These are phyloP conservation scores for Pisolithus marmoratus DNA, from an alignment of 768 basidiomycete genomes.

Conservation along the genomic window DNA sequence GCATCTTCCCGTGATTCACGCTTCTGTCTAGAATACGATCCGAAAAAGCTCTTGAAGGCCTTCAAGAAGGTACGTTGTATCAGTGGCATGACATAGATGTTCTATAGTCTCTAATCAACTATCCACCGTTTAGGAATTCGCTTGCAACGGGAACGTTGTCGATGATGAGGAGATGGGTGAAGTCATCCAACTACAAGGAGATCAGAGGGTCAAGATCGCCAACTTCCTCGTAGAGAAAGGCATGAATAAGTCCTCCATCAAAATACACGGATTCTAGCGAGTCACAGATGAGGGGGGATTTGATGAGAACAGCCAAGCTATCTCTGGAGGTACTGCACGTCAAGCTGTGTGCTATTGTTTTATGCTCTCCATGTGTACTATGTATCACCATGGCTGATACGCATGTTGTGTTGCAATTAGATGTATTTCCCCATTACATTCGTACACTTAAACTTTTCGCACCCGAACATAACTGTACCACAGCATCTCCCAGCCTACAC, in stretches of 20 bases:
- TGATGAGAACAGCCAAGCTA: no score
- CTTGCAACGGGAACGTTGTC: constrained; percentile 96
- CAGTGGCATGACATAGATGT: neutral
- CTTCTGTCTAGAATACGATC: constrained; percentile 77
- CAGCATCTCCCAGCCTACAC: neutral
- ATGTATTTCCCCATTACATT: constrained; percentile 7
- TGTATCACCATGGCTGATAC: constrained; percentile 27
- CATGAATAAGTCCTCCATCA: constrained; percentile 71
- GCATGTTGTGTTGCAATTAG: constrained; percentile 17
- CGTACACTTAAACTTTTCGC: neutral
- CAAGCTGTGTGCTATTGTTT: constrained; percentile 1
- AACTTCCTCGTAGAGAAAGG: constrained; percentile 83
- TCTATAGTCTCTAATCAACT: constrained; percentile 7
- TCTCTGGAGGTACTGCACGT: neutral
- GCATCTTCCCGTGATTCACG: constrained; percentile 8
- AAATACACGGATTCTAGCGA: constrained; percentile 80
- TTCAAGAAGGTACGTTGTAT: constrained; percentile 81
- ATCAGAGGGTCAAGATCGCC: constrained; percentile 89
- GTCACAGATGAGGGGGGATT: constrained; percentile 2
- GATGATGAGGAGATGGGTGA: constrained; percentile 94
- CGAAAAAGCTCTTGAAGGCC: constrained; percentile 96
- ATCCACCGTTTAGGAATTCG: constrained; percentile 67
- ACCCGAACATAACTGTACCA: no score
- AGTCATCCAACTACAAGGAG: constrained; percentile 98
- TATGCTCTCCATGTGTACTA: constrained; percentile 12